These are phyloP conservation scores for Phytophthora pluvialis DNA, from an alignment of 352 stramenopile species.

Conservation along the genomic window DNA sequence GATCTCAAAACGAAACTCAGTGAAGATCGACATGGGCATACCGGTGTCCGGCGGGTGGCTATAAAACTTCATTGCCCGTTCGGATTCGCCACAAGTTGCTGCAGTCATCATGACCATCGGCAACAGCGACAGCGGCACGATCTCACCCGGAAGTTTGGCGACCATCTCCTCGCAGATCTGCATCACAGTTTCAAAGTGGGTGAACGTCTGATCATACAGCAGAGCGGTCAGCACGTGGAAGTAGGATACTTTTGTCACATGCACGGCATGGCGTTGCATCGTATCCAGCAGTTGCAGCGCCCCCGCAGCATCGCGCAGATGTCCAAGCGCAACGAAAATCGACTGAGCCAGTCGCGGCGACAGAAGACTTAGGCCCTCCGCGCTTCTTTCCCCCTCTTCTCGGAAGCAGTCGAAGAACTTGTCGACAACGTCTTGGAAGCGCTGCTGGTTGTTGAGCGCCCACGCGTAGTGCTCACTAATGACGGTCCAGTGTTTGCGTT, in stretches of 20 bases:
- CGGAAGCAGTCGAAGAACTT: conserved; percentile 40
- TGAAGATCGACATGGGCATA: conserved; percentile 46
- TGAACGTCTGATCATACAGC: conserved; percentile 55
- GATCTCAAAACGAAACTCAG: conserved; percentile 73
- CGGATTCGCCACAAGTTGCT: conserved; percentile 54
- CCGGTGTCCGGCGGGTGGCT: conserved; percentile 36
- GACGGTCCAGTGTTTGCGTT: conserved; percentile 50
- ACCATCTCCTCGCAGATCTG: conserved; percentile 64
- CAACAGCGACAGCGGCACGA: conserved; percentile 58
- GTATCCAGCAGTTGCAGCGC: conserved; percentile 45
- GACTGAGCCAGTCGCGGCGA: conserved; percentile 52
- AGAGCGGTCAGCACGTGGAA: conserved; percentile 67
- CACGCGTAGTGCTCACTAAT: conserved; percentile 64
- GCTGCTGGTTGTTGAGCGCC: conserved; percentile 54
- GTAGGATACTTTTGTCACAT: conserved; percentile 59
- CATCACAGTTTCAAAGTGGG: conserved; percentile 58
- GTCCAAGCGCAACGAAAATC: conserved; percentile 59
- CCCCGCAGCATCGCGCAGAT: conserved; percentile 43
- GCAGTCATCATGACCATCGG: conserved; percentile 67
- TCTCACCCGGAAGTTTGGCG: conserved; percentile 38
- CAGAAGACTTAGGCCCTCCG: conserved; percentile 30
- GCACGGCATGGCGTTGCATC: conserved; percentile 38
- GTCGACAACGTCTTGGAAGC: conserved; percentile 63
- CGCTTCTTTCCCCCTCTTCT: neutral
- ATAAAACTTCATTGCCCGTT: conserved; percentile 76